A percentile compares a stretch with the other conserved stretches of the same genome.
Evolutionary conservation across 2,329 filamentous ascomycete genomes (phyloP).

Genomic region (Cladosporium colombiae): DNA sequence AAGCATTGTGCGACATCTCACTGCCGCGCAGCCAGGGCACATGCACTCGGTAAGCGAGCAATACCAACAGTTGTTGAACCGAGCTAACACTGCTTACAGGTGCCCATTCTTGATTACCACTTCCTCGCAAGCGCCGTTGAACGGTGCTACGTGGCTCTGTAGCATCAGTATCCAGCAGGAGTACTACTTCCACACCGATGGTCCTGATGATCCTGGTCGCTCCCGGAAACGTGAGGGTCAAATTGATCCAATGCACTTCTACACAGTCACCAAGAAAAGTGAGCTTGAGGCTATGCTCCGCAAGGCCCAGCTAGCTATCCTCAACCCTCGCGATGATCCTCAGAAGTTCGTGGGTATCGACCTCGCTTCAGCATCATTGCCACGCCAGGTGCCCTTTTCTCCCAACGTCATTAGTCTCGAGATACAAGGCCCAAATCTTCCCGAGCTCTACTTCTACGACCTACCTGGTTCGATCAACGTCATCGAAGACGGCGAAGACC

Average conservation of each 20-base stretch:
- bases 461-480: conserved; percentile 80
- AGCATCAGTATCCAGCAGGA: conserved; percentile 65
- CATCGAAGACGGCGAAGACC: conserved; percentile 60
- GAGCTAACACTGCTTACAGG: not conserved
- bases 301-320: conserved; percentile 74
- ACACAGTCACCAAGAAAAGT: conserved; percentile 59
- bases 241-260: conserved; percentile 57
- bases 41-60: conserved; percentile 57
- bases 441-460: conserved; percentile 80
- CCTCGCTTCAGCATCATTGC: not conserved
- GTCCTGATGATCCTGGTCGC: not conserved
- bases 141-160: conserved; percentile 61
- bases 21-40: conserved; percentile 70
- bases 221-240: not conserved
- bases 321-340: conserved; percentile 64
- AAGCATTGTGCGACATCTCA: conserved; percentile 61
- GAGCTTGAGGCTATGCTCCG: conserved; percentile 68
- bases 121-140: conserved; percentile 51
- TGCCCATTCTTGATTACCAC: conserved; percentile 81
- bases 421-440: conserved; percentile 70
- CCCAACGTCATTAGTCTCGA: conserved; percentile 79
- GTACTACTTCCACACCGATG: conserved; percentile 45
- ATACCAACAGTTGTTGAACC: not conserved
- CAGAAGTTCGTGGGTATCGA: conserved; percentile 39
- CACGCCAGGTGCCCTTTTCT: conserved; percentile 65